Evolutionary conservation across 805 yeast genomes (phyloP), one percentile per base, ranked within the genome.

Genomic region (Saccharomycopsis babjevae): DNA sequence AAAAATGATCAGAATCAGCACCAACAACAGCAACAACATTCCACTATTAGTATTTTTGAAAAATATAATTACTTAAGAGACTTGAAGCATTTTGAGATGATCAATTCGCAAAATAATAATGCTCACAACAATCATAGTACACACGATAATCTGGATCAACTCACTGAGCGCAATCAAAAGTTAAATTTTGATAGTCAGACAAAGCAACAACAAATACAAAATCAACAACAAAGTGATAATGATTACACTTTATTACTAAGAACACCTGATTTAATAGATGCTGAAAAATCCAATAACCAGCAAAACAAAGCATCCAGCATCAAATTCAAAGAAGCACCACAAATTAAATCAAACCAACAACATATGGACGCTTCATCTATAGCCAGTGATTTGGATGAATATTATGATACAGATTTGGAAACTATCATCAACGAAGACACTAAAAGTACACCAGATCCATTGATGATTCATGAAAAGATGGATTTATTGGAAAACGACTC

Each of bases 1-100:
- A 64, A 62, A 57, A 62, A 64, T 22, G 66, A 64, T 38, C 52
- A 64, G 62, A 15, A 46, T 50, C 40, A 64, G 59, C 32, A 61
- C 57, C 20, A 64, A 57, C 55, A 60, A 56, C 36, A 60, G 60
- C 36, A 62, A 28, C 36, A 64, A 62, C 36, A 46, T 62, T 58
- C 56, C 32, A 50, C 36, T 54, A 62, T 62, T 50, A 42, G 30
- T 11, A 56, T 60, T n/a, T 57, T 62, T 43, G 66, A 64, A 15
- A 59, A 60, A 46, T 62, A 57, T 40, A 54, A 59, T 46, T 62
- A 62, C 18, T n/a, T 58, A 10, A 38, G 42, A n/a, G 62, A 59
- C 5, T 62, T 61, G 50, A 56, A 61, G 52, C 64, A 61, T 32
- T 54, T 57, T 28, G 65, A 62, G 25, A 28, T 43, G 30, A 57